A percentile compares a stretch with the other conserved stretches of the same genome.
Conservation (phyloP, 169 alveolate genomes). For the Plasmodium knowlesi region DNA sequence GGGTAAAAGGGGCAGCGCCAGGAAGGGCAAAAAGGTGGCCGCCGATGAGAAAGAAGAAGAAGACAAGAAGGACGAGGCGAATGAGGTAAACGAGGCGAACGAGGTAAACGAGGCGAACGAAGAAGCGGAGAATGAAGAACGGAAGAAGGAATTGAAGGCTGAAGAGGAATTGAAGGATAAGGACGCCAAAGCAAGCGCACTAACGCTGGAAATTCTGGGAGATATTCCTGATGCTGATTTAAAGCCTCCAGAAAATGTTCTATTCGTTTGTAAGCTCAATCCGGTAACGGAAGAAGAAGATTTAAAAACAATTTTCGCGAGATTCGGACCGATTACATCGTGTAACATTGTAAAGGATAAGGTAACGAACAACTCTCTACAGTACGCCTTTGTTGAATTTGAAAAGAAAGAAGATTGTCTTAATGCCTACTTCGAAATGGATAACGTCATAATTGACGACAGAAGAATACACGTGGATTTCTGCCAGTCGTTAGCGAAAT, state of each 20-base stretch:
- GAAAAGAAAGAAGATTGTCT: constrained; percentile 95
- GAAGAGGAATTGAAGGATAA: constrained; percentile 88
- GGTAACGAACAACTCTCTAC: constrained; percentile 97
- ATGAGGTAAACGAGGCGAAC: background rate
- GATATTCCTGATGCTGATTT: constrained; percentile 99
- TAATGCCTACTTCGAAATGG: constrained; percentile 97
- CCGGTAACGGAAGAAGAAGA: constrained; percentile 98
- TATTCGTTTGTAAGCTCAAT: constrained; percentile 97
- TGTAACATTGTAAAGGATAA: constrained; percentile 97
- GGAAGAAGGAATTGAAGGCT: constrained; percentile 87
- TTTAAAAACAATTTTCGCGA: constrained; percentile 93
- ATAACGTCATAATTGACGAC: constrained; percentile 97
- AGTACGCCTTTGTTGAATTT: constrained; percentile 98
- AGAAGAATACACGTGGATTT: constrained; percentile 93
- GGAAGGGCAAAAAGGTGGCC: background rate
- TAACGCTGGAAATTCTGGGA: constrained; percentile 96
- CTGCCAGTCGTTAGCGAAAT: constrained; percentile 89
- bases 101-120: background rate
- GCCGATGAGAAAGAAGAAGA: background rate
- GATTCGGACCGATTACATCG: constrained; percentile 95
- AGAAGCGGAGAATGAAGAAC: constrained; percentile 74
- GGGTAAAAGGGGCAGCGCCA: no score
- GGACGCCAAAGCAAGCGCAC: constrained; percentile 95
- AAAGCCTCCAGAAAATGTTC: constrained; percentile 98
- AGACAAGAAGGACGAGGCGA: background rate